Percentiles rank a stretch among this genome's conserved stretches.
Evolutionary conservation across 306 rosid species (phyloP).

Genomic region (Abrus precatorius): DNA sequence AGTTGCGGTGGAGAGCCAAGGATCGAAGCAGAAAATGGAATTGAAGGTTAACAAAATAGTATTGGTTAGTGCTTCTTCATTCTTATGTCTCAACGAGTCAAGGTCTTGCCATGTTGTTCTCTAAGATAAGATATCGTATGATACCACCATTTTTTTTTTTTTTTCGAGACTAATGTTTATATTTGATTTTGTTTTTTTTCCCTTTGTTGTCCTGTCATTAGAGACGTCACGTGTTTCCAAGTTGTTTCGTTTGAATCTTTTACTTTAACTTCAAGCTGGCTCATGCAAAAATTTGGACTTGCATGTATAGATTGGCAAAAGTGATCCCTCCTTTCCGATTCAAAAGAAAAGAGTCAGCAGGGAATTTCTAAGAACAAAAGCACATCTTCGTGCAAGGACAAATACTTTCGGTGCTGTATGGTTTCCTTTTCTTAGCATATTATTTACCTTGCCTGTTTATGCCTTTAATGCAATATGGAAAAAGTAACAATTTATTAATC

Average conservation of each 20-base stretch:
- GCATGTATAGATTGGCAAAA: slow-evolving; percentile 77
- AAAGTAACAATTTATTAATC: slow-evolving; percentile 24
- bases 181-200: slow-evolving; percentile 31
- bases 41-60: slow-evolving; percentile 82
- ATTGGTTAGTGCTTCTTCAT: slow-evolving; percentile 69
- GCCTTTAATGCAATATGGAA: slow-evolving; percentile 19
- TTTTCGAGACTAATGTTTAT: background rate
- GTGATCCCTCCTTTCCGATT: slow-evolving; percentile 92
- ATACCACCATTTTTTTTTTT: background rate
- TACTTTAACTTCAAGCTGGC: slow-evolving; percentile 31
- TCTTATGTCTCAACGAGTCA: background rate
- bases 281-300: slow-evolving; percentile 29
- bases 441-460: slow-evolving; percentile 32
- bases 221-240: slow-evolving; percentile 16
- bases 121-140: background rate
- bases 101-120: slow-evolving; percentile 10
- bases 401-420: slow-evolving; percentile 98
- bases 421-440: slow-evolving; percentile 48
- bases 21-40: slow-evolving; percentile 93
- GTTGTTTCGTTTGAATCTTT: slow-evolving; percentile 33
- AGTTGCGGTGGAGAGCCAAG: slow-evolving; percentile 79
- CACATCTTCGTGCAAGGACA: slow-evolving; percentile 96
- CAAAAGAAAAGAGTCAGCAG: slow-evolving; percentile 93
- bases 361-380: slow-evolving; percentile 94
- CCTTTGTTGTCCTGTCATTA: background rate